These are phyloP conservation scores for Neospora caninum DNA, from an alignment of 169 alveolate species.

Conservation along the genomic window DNA sequence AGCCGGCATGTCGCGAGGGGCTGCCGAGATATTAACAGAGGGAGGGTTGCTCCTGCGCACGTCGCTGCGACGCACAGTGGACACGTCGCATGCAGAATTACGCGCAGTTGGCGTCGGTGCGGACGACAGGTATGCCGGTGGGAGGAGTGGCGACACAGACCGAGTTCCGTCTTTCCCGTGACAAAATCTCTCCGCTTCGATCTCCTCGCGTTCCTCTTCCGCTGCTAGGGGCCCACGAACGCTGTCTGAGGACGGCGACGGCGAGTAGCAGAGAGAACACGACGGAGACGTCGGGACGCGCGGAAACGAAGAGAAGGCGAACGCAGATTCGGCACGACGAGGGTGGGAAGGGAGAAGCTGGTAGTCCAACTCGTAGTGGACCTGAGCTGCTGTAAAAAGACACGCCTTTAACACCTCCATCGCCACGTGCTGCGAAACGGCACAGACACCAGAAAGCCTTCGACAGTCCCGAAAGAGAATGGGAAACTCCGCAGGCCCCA, in stretches of 20 bases:
- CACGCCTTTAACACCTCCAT: slow-evolving; percentile 41
- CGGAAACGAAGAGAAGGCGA: not conserved
- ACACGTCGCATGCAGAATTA: too few relatives aligned
- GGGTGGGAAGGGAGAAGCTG: slow-evolving; percentile 33
- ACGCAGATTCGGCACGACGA: not conserved
- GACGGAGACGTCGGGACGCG: slow-evolving; percentile 3
- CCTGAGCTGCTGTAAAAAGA: slow-evolving; percentile 29
- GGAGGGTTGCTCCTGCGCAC: too few relatives aligned
- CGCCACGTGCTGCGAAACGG: slow-evolving; percentile 27
- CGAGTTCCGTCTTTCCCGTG: not conserved
- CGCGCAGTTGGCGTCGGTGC: too few relatives aligned
- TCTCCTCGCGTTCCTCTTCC: slow-evolving; percentile 20
- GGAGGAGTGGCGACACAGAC: not conserved
- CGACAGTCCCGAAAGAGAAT: not conserved
- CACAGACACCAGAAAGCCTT: not conserved
- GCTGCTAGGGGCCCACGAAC: slow-evolving; percentile 7
- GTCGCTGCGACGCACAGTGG: too few relatives aligned
- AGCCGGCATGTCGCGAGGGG: too few relatives aligned
- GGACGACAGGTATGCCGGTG: not conserved
- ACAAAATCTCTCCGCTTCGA: not conserved
- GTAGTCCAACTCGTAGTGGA: slow-evolving; percentile 24
- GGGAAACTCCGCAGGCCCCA: not conserved
- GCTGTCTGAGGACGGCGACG: not conserved
- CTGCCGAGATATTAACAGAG: too few relatives aligned
- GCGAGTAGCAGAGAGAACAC: not conserved